phyloP scores from a whole-genome alignment of 1,284 basidiomycete species.

The Bondarzewia mesenterica region DNA sequence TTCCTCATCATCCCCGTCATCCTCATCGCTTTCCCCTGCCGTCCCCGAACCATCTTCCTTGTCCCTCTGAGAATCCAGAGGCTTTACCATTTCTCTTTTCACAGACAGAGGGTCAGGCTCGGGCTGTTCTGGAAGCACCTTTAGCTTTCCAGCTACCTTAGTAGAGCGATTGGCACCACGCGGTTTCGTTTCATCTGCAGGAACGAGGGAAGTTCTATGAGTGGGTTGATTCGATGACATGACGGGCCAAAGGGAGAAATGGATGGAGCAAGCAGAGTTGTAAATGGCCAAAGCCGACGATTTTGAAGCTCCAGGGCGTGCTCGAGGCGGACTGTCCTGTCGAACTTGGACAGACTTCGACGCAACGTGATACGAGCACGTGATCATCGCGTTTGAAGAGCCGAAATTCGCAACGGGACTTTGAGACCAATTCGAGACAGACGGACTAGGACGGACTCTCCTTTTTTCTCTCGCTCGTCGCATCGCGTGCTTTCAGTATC shows the following conservation, averaged over 20 bases:
- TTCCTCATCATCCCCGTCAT: slow-evolving; percentile 68
- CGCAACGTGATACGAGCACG: too few species aligned
- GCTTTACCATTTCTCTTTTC: slow-evolving; percentile 17
- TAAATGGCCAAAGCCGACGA: too few species aligned
- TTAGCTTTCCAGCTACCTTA: slow-evolving; percentile 82
- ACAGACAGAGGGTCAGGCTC: slow-evolving; percentile 38
- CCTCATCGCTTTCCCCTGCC: slow-evolving; percentile 63
- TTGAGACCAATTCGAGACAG: too few species aligned
- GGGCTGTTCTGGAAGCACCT: slow-evolving; percentile 89
- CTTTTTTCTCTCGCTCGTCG: too few species aligned
- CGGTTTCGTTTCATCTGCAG: slow-evolving; percentile 35
- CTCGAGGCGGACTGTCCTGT: too few species aligned
- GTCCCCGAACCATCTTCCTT: slow-evolving; percentile 35
- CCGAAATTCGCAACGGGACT: too few species aligned
- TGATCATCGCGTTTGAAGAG: too few species aligned
- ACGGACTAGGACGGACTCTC: too few species aligned
- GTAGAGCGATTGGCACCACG: slow-evolving; percentile 80
- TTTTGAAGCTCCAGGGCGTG: too few species aligned
- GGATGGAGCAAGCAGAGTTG: neutral
- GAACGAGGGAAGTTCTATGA: neutral
- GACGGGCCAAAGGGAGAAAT: neutral
- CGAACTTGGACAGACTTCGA: too few species aligned
- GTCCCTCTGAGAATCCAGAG: slow-evolving; percentile 16
- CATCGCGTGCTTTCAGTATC: neutral
- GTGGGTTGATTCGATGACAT: neutral